Percentiles rank a stretch among this genome's conserved stretches.
Conservation (phyloP, 306 rosid genomes). For the Oxytropis ochrocephala region DNA sequence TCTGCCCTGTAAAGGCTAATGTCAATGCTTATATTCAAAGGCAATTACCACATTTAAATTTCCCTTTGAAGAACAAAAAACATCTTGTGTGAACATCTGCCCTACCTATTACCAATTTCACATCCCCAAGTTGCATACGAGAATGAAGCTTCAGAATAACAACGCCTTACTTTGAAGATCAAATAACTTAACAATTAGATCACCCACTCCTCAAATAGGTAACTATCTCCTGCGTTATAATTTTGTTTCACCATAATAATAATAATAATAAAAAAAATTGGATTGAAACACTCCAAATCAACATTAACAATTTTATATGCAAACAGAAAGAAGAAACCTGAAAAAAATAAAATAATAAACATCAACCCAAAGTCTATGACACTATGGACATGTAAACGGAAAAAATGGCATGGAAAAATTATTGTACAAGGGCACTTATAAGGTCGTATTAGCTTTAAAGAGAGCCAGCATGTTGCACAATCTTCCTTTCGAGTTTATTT, state of each 20-base stretch:
- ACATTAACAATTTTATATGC: background rate
- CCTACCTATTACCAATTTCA: background rate
- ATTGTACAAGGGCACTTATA: background rate
- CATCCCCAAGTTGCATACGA: background rate
- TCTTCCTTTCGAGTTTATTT: conserved; percentile 53
- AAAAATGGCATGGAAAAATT: background rate
- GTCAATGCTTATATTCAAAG: background rate
- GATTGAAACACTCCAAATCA: background rate
- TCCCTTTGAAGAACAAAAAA: background rate
- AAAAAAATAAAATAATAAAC: no score
- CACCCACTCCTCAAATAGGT: background rate
- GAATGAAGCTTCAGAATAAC: background rate
- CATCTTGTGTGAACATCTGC: background rate
- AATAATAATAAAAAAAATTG: no score
- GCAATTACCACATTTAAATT: background rate
- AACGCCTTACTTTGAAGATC: background rate
- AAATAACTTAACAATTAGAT: background rate
- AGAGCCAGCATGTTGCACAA: conserved; percentile 47
- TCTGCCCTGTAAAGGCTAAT: background rate
- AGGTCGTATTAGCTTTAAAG: conserved; percentile 29
- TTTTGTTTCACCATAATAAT: background rate
- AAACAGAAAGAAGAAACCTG: background rate
- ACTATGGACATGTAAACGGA: conserved; percentile 2
- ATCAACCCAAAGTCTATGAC: background rate
- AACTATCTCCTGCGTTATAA: background rate